phyloP scores from a whole-genome alignment of 2,329 filamentous ascomycete genomes.

The Elsinoe ampelina region DNA sequence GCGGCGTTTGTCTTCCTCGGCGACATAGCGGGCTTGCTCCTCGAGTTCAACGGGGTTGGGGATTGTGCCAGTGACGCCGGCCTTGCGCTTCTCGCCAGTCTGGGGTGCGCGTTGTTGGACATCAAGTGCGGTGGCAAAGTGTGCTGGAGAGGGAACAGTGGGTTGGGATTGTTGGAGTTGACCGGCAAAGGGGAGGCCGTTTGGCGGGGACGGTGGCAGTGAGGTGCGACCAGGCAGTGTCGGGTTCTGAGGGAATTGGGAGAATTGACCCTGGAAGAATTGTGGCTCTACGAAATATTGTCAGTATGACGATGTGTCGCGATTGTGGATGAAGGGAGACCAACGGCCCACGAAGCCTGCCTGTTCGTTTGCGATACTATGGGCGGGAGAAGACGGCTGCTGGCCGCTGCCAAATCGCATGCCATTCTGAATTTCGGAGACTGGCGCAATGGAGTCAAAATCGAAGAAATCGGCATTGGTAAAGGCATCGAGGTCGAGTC shows the following conservation, averaged over 20 bases:
- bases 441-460: constrained; percentile 45
- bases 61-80: constrained; percentile 26
- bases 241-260: constrained; percentile 34
- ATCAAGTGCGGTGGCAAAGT: constrained; percentile 15
- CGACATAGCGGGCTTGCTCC: constrained; percentile 37
- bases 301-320: background rate
- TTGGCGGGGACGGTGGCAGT: constrained; percentile 22
- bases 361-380: constrained; percentile 12
- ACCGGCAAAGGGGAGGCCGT: constrained; percentile 18
- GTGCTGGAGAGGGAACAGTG: constrained; percentile 19
- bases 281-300: background rate
- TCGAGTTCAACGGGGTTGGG: constrained; percentile 32
- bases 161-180: constrained; percentile 13
- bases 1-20: constrained; percentile 45
- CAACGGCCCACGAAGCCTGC: constrained; percentile 14
- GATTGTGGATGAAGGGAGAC: background rate
- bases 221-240: constrained; percentile 28
- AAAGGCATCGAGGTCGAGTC: constrained; percentile 44
- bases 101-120: constrained; percentile 13
- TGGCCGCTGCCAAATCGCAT: constrained; percentile 7
- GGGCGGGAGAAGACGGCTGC: constrained; percentile 11
- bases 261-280: constrained; percentile 33
- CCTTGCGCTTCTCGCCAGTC: constrained; percentile 39
- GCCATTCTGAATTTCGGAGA: background rate
- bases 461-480: constrained; percentile 53